phyloP scores from a whole-genome alignment of 2,329 filamentous ascomycete species.

The Malbranchea cinnamomea region DNA sequence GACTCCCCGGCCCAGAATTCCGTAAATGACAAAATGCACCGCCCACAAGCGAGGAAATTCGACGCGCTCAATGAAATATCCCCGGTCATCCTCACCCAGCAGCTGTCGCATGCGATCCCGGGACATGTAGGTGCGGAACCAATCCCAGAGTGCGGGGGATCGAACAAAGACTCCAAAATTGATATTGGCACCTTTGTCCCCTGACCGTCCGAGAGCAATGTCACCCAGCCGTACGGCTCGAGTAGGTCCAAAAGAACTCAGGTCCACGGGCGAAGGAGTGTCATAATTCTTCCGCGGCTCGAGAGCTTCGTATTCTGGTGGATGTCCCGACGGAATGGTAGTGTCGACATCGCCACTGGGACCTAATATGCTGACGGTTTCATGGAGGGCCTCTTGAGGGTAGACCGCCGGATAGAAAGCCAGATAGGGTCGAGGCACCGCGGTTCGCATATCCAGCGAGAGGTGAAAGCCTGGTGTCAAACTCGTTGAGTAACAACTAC shows the following conservation, averaged over 20 bases:
- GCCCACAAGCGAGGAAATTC: constrained; percentile 32
- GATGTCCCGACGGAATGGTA: constrained; percentile 9
- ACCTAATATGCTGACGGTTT: constrained; percentile 15
- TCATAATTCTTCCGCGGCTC: constrained; percentile 12
- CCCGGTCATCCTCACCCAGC: constrained; percentile 30
- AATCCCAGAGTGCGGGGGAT: constrained; percentile 15
- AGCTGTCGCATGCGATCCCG: constrained; percentile 22
- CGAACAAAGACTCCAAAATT: constrained; percentile 28
- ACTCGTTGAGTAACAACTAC: background rate
- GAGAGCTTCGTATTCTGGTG: constrained; percentile 10
- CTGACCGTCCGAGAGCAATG: constrained; percentile 29
- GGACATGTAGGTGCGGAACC: constrained; percentile 29
- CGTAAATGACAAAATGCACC: constrained; percentile 38
- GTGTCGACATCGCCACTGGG: constrained; percentile 7
- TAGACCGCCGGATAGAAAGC: constrained; percentile 29
- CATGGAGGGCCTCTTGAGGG: constrained; percentile 16
- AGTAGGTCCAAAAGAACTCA: constrained; percentile 16
- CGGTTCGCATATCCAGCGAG: constrained; percentile 28
- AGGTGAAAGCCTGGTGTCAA: constrained; percentile 23
- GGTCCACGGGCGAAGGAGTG: constrained; percentile 8
- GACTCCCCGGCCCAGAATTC: constrained; percentile 30
- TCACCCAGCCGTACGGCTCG: constrained; percentile 27
- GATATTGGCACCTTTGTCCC: constrained; percentile 27
- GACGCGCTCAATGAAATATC: constrained; percentile 31
- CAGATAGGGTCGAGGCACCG: constrained; percentile 25